Base-by-base conservation (phyloP, 2,329 filamentous ascomycete species). In the Moelleriella libera region DNA sequence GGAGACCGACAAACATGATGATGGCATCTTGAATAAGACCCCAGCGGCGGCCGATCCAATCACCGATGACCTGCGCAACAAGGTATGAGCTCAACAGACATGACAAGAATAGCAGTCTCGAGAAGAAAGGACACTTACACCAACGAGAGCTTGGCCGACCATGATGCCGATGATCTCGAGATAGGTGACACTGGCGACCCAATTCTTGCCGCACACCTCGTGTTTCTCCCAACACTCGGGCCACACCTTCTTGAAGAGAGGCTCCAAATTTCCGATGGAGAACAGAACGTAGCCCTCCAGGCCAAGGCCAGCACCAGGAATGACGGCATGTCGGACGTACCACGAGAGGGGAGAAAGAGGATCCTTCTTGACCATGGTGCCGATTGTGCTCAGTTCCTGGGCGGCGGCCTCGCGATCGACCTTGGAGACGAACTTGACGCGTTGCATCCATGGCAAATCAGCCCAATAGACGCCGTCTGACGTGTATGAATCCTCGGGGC, bases 241-340 rank as follows among this genome's bases (percentile, higher is more conserved):
- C 75, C 90, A 97, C 5, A 80, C 78, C 34, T 78, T 74, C 51
- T 78, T 66, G 60, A 95, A 90, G 9, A 97, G 74, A 5, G 89
- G 85, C 60, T 85, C 80, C 53, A 97, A 71, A 65, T 95, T 96
- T 49, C 90, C 90, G 56, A 97, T 96, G 52, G 89, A 96, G 74
- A 97, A 97, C 21, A 97, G 77, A 41, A 96, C 89, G 61, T 96
- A 97, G 57, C 88, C 90, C 74, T 97, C 90, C 30, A 97, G 77
- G 61, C 88, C 83, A 46, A 97, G 79, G 62, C 90, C 90, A 54
- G 88, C 88, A 66, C 90, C 90, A 45, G 90, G 90, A 49, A 97
- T 80, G 47, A 96, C 83, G 67, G 89, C 90, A 62, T 94, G 92
- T 60, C 81, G 79, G 62, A 94, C 83, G 65, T 97, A 97, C 74